Conservation (phyloP, 305 asterid species). For the Nicotiana rustica region DNA sequence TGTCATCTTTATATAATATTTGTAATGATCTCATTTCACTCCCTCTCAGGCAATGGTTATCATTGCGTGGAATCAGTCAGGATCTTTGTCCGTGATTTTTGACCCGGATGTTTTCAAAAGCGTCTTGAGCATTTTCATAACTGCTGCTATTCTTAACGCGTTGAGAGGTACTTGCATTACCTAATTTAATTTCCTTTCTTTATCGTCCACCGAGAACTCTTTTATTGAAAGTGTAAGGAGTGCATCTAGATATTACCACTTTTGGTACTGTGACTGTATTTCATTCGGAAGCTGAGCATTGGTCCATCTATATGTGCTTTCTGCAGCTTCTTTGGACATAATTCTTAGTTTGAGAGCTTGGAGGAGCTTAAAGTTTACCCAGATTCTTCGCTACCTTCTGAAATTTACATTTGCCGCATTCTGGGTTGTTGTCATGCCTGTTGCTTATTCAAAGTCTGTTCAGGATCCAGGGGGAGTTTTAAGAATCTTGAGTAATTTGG, state of each 20-base stretch:
- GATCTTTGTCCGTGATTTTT: constrained; percentile 63
- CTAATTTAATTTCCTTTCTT: constrained; percentile 33
- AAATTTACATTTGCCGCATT: constrained; percentile 81
- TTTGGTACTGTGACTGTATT: constrained; percentile 18
- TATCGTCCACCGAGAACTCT: constrained; percentile 6
- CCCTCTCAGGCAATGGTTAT: constrained; percentile 88
- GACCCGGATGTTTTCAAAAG: constrained; percentile 70
- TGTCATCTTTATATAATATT: constrained; percentile 26
- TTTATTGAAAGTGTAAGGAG: constrained; percentile 20
- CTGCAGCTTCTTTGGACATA: constrained; percentile 93
- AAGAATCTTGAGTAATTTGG: constrained; percentile 75
- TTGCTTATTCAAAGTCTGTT: constrained; percentile 82
- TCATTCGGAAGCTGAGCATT: constrained; percentile 3
- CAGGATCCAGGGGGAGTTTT: constrained; percentile 84
- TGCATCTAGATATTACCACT: not conserved
- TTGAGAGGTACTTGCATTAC: constrained; percentile 66
- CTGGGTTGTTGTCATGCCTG: constrained; percentile 94
- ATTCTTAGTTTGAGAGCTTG: constrained; percentile 84
- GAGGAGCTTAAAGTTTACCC: constrained; percentile 83
- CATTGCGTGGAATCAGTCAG: constrained; percentile 89
- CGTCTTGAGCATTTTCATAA: constrained; percentile 91
- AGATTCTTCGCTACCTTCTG: constrained; percentile 88
- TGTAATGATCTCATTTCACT: not conserved
- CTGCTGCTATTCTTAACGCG: constrained; percentile 90
- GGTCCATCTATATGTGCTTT: constrained; percentile 28